Conservation (phyloP, 805 yeast species). For the Saccharomycopsis oosterbeekiorum region DNA sequence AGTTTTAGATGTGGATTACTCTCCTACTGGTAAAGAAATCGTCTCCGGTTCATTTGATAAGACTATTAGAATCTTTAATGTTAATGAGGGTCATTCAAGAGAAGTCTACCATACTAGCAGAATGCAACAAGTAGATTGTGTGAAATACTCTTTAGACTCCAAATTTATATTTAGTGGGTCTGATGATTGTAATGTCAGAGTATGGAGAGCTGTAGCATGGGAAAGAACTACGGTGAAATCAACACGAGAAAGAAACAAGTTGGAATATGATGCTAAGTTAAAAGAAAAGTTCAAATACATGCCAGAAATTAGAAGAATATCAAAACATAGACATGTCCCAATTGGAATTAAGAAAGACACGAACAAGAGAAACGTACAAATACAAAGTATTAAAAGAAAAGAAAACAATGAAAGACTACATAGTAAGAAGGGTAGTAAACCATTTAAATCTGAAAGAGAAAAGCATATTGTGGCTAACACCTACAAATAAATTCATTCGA, state of each 20-base stretch:
- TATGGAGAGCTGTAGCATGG: slow-evolving; percentile 86
- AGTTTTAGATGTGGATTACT: slow-evolving; percentile 86
- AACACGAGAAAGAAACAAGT: slow-evolving; percentile 65
- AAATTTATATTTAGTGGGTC: slow-evolving; percentile 83
- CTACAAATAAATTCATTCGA: slow-evolving; percentile 3
- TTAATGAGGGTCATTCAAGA: slow-evolving; percentile 80
- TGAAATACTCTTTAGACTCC: slow-evolving; percentile 80
- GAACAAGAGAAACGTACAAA: slow-evolving; percentile 72
- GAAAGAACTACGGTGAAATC: slow-evolving; percentile 78
- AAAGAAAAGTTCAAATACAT: slow-evolving; percentile 88
- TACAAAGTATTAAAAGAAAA: slow-evolving; percentile 63
- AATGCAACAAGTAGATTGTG: slow-evolving; percentile 90
- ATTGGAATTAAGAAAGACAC: slow-evolving; percentile 76
- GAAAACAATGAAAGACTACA: slow-evolving; percentile 78
- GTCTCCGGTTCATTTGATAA: slow-evolving; percentile 95
- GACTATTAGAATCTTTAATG: slow-evolving; percentile 71
- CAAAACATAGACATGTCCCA: slow-evolving; percentile 91
- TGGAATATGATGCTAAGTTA: slow-evolving; percentile 85
- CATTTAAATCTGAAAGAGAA: slow-evolving; percentile 62
- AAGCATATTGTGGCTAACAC: slow-evolving; percentile 56
- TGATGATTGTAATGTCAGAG: slow-evolving; percentile 89
- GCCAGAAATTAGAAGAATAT: slow-evolving; percentile 91
- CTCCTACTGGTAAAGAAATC: slow-evolving; percentile 94
- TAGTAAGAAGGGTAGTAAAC: slow-evolving; percentile 48
- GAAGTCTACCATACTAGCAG: slow-evolving; percentile 95